Percentiles rank a stretch among this genome's conserved stretches.
Evolutionary conservation across 495 filamentous ascomycete genomes (phyloP).

Genomic region (Penicillium silybi): DNA sequence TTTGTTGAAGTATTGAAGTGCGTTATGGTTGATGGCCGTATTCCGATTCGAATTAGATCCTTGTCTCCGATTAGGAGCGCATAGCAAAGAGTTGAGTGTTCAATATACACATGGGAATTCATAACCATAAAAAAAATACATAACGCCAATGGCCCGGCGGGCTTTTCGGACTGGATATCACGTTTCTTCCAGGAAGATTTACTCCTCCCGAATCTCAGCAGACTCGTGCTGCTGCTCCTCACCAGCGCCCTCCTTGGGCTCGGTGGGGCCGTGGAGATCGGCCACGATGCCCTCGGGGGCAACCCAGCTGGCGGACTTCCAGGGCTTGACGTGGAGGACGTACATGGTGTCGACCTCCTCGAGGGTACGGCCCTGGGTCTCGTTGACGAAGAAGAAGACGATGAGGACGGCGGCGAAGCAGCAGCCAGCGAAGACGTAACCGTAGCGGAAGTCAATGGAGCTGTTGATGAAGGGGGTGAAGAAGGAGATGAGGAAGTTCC

Average conservation of each 20-base stretch:
- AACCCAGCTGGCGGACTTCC: slow-evolving; percentile 59
- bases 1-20: neutral
- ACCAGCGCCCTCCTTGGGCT: slow-evolving; percentile 20
- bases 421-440: slow-evolving; percentile 75
- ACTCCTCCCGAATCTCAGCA: slow-evolving; percentile 14
- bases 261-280: slow-evolving; percentile 25
- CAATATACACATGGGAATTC: slow-evolving; percentile 18
- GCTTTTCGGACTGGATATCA: neutral
- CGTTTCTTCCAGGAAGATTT: neutral
- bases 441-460: slow-evolving; percentile 69
- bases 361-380: slow-evolving; percentile 62
- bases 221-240: slow-evolving; percentile 25
- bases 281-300: slow-evolving; percentile 42
- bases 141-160: neutral
- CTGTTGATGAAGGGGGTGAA: slow-evolving; percentile 73
- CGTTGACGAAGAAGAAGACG: slow-evolving; percentile 77
- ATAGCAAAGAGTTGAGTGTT: slow-evolving; percentile 12
- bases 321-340: slow-evolving; percentile 62
- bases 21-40: slow-evolving; percentile 6
- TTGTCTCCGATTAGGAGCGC: slow-evolving; percentile 10
- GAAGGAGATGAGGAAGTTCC: slow-evolving; percentile 86
- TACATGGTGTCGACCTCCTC: slow-evolving; percentile 90
- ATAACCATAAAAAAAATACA: slow-evolving; percentile 8
- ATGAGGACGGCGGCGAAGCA: slow-evolving; percentile 59
- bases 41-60: slow-evolving; percentile 6